Conservation (phyloP, 2,329 filamentous ascomycete genomes). For the Aspergillus sp. region DNA sequence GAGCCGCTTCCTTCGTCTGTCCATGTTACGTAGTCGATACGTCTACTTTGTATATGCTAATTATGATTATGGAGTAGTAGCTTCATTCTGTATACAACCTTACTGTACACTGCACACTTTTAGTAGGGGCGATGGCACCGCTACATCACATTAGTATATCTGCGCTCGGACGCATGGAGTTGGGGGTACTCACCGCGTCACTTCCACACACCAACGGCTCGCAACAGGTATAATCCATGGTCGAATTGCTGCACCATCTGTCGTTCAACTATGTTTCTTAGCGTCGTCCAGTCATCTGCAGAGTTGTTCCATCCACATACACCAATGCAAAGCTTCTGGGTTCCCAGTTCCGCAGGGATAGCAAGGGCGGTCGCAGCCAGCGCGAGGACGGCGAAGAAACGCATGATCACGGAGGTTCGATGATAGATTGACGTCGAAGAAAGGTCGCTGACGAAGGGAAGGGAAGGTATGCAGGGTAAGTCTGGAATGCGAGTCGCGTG, state of each 20-base stretch:
- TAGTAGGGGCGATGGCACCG: not conserved
- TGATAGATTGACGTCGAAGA: not conserved
- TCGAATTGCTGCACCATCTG: slow-evolving; percentile 7
- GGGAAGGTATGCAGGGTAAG: not conserved
- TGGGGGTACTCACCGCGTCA: slow-evolving; percentile 8
- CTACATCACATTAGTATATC: not conserved
- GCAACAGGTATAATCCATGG: slow-evolving; percentile 8
- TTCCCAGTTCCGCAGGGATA: slow-evolving; percentile 5
- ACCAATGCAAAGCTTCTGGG: slow-evolving; percentile 4
- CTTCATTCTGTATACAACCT: not conserved
- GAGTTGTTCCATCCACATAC: not conserved
- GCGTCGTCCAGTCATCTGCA: not conserved
- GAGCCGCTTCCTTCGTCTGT: not conserved
- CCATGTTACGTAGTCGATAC: no score
- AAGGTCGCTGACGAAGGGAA: not conserved
- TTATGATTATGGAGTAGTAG: not conserved
- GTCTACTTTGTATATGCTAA: not conserved
- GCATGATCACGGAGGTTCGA: slow-evolving; percentile 7
- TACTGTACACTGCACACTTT: not conserved
- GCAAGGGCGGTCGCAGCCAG: slow-evolving; percentile 8
- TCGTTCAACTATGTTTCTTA: not conserved
- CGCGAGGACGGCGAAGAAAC: slow-evolving; percentile 10
- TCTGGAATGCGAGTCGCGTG: not conserved
- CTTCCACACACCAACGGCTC: slow-evolving; percentile 8
- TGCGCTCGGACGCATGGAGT: not conserved